Base-by-base conservation (phyloP, 805 yeast genomes). In the Wickerhamiella parazyma region DNA sequence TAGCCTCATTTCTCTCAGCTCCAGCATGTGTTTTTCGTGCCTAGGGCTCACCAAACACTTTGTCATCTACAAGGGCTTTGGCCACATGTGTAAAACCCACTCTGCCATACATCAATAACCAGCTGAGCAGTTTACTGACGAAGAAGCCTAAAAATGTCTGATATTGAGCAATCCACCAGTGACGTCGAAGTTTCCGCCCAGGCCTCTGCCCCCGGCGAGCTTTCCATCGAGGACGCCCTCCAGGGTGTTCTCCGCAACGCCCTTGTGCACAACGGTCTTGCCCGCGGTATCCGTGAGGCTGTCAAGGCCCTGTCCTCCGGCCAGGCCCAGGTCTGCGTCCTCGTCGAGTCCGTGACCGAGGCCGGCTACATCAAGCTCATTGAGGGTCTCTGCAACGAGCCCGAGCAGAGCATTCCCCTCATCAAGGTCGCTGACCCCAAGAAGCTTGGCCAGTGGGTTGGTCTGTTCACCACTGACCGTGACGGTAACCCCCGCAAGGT, bases 371-470 rank as follows among this genome's bases (percentile, higher is more conserved):
- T 82, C 69, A 86, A 87, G 75, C 83, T 91, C 69, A 91, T 91
- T 64, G 97, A 91, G 81, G 97, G 96, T 75, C 80, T 91, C 67
- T 89, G 97, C 78, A 84, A 87, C 77, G 94, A 85, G 73, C 85
- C 93, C 66, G 94, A 84, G 68, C 76, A 79, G 72, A 83, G 84
- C 75, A 85, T 89, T 60, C 97, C 98, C 64, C 77, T 91, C 72
- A 82, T 91, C 81, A 91, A 91, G 82, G 97, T 91, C 62, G 83
- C 97, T 62, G 98, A 91, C 68, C 95, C 97, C 67, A 91, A 91
- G 81, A 83, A 85, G 76, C 80, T 91, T 68, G 99, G 99, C 79
- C 97, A 91, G 78, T 91, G 98, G 98, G 97, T 97, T 66, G 98
- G 98, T 82, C 78, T 91, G 62, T 91, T 95, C 77, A 85, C 86